Evolutionary conservation across 2,329 filamentous ascomycete genomes (phyloP), one percentile per base, ranked within the genome.

Genomic region (Dothiorella sarmentorum): DNA sequence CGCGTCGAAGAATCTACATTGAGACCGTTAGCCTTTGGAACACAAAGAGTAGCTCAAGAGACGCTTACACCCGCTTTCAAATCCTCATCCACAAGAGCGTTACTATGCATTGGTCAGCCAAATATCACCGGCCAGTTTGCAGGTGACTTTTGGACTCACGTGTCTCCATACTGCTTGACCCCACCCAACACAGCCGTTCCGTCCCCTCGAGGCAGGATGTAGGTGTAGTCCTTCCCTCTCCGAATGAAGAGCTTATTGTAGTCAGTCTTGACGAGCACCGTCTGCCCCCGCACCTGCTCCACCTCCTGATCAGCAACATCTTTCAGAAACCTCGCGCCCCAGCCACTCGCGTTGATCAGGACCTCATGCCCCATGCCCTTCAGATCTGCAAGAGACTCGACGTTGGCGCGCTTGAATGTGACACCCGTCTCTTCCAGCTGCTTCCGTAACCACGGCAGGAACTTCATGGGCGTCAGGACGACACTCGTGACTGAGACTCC

Each of bases 181-280:
- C 65, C 66, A 3, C 66, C 65, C 15, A 68, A 43, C 37, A 66
- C 59, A n/a, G 58, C 61, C 11, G 65, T 68, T 2, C 66, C 66
- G 44, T 68, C 62, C 20, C 60, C 33, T 3, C 65, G 38, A 2
- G 62, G 59, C 43, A 68, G 60, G 7, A 56, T 59, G 49, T 66
- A 66, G 4, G 66, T 66, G 53, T 68, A 67, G 22, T 64, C 59
- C 42, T 61, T 62, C 5, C 66, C 65, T 27, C 61, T 58, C 20
- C 63, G 64, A 49, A 66, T 64, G 20, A 59, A 62, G 9, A 64
- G 53, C 51, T 65, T 65, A 18, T 65, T 37, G 38, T 65, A 66
- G 15, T 38, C 52, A 6, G 53, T 63, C 58, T 64, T 68, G 6
- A 67, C 61, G 13, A 63, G 56, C 9, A 67, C 24, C 11, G 65